Evolutionary conservation across 2,329 filamentous ascomycete genomes (phyloP), one percentile per base, ranked within the genome.

Genomic region (Sphaerostilbella broomeana): DNA sequence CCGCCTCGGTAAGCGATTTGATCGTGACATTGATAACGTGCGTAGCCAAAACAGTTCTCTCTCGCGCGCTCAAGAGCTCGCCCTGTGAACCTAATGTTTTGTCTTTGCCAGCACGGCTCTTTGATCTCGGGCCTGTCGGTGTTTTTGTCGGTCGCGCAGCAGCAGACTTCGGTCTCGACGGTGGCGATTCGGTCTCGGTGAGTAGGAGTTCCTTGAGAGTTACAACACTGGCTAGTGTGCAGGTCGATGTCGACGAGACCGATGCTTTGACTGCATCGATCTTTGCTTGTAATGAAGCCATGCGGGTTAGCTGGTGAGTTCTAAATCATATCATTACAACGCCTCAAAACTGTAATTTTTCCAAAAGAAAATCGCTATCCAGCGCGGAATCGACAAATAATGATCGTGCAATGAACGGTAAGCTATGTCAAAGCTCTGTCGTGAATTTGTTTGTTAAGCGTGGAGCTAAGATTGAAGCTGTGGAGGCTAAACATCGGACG

Each of bases 21-120:
- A 89, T 67, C 1, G 79, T 72, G 6, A 69, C 67, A 56, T 89
- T 90, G 51, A 87, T 77, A 24, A 86, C 69, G 45, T 87, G 76
- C 0, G 84, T 86, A 10, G 84, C 84, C 24, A 89, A 63, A 30
- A 75, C 68, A 35, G 78, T 79, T 57, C 73, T 77, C 42, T 86
- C 81, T 50, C 61, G 68, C 48, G 50, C 38, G 16, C 45, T 59
- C 48, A 51, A 53, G 47, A 44, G 54, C 49, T 48, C 59, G 47
- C 46, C 55, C 56, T 37, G 35, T 12, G 42, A 26, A 24, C 37
- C 3, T 11, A 40, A 26, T 24, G 31, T n/a, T 7, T 48, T 41
- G 36, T 51, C 50, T 13, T 47, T 38, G 30, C 44, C 40, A 19
- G 33, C 38, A 9, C 45, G 45, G 24, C 42, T 51, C 33, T 56